Base-by-base conservation (phyloP, 2,329 filamentous ascomycete species). In the Trichoderma simmonsii region DNA sequence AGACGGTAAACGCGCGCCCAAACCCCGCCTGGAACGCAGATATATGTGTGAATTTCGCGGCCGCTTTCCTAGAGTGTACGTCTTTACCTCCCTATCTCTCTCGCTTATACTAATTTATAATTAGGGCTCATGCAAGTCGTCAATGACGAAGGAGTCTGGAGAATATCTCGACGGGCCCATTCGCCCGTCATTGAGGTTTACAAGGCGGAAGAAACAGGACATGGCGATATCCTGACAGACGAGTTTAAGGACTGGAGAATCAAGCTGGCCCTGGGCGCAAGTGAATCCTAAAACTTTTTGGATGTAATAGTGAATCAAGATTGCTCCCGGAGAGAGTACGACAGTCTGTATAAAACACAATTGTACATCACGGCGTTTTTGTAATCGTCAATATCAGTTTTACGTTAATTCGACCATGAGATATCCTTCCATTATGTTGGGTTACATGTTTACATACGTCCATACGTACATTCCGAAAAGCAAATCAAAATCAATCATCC, bases 41-140 rank as follows among this genome's bases (percentile, higher is more conserved):
- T 78, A 88, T 92, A 75, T 98, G 95, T 79, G 96, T 98, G 78
- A 97, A 97, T 76, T 98, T 98, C 82, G 90, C 94, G 1, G 90
- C 89, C 1, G 86, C 83, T 0, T 93, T 98, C 76, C 82, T 98
- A 18, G 90, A 91, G 8, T 97, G 93, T 94, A 81, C 81, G 90
- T 81, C 6, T 57, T 32, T 43, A 21, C 26, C 71, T 54, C 3
- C 7, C 14, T 2, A 21, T 67, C 30, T 64, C 11, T 43, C 24
- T 26, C 54, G 72, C 28, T 63, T 43, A 21, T 43, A 34, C 24
- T 63, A 54, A 18, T 26, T 26, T 24, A 9, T n/a, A 3, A 11
- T 7, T 63, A 93, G 92, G 91, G 85, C 80, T 92, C 78, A 85
- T 89, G 73, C 87, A 87, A 56, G 85, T 85, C 1, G 89, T 91